Evolutionary conservation across 331 rosid genomes (phyloP).

Genomic region (Rosa hybrid): DNA sequence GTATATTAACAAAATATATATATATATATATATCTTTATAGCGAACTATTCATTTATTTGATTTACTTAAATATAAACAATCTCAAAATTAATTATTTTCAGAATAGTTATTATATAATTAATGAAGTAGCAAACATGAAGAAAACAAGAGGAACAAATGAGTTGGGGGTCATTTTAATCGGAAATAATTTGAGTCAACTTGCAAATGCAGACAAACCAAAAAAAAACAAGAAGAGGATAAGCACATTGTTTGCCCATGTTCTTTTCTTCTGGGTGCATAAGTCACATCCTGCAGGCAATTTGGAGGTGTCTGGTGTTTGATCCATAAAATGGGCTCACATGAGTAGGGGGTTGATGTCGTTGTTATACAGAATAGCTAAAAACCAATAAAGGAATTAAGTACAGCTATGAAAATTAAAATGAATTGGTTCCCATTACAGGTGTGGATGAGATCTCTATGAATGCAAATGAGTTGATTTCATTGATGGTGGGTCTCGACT

Average conservation of each 20-base stretch:
- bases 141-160: background rate
- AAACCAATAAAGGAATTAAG: background rate
- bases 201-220: background rate
- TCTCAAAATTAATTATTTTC: no score
- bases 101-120: no score
- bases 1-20: no score
- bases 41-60: no score
- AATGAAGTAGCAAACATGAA: background rate
- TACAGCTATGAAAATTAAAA: background rate
- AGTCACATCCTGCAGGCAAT: background rate
- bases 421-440: background rate
- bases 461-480: background rate
- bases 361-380: background rate
- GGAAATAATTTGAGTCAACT: background rate
- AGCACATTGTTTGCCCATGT: background rate
- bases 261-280: background rate
- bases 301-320: background rate
- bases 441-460: background rate
- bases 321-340: background rate
- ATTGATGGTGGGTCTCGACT: background rate
- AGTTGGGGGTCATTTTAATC: background rate
- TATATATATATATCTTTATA: no score
- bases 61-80: no score
- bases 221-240: background rate
- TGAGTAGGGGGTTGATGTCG: background rate